Conservation (phyloP, 352 stramenopile genomes). For the Globisporangium barbulae region DNA sequence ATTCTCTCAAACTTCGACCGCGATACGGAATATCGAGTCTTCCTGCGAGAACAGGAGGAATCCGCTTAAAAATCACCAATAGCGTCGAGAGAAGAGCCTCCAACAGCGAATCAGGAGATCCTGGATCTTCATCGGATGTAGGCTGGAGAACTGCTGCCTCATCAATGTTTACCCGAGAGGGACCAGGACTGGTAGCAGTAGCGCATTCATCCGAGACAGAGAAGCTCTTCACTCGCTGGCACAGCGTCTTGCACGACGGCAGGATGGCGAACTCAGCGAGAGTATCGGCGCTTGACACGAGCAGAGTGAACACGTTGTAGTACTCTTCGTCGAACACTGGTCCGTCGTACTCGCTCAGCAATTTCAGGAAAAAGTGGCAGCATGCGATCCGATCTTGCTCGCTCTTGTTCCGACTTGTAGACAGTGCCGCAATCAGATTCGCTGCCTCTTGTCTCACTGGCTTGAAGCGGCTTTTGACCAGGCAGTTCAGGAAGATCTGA, state of each 20-base stretch:
- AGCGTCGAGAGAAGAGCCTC: conserved; percentile 57
- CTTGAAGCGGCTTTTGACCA: conserved; percentile 44
- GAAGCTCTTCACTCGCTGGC: conserved; percentile 48
- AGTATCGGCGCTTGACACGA: conserved; percentile 45
- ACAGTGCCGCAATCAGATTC: conserved; percentile 39
- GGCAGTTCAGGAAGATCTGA: conserved; percentile 37
- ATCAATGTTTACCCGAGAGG: not conserved
- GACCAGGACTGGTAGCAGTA: not conserved
- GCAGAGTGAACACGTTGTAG: conserved; percentile 56
- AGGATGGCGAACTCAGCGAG: conserved; percentile 46
- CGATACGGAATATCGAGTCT: conserved; percentile 35
- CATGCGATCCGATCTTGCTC: conserved; percentile 43
- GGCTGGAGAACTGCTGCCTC: not conserved
- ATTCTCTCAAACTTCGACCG: conserved; percentile 47
- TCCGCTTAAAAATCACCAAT: conserved; percentile 54
- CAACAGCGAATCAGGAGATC: conserved; percentile 34
- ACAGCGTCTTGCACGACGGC: conserved; percentile 39
- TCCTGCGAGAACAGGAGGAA: conserved; percentile 47
- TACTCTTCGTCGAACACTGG: conserved; percentile 50
- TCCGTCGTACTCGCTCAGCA: conserved; percentile 47
- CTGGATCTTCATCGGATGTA: conserved; percentile 1
- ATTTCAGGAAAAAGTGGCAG: conserved; percentile 41
- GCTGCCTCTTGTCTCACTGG: conserved; percentile 48
- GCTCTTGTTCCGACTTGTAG: conserved; percentile 39
- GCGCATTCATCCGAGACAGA: conserved; percentile 15